Base-by-base conservation (phyloP, 2,329 filamentous ascomycete genomes). In the Talaromyces marneffei region DNA sequence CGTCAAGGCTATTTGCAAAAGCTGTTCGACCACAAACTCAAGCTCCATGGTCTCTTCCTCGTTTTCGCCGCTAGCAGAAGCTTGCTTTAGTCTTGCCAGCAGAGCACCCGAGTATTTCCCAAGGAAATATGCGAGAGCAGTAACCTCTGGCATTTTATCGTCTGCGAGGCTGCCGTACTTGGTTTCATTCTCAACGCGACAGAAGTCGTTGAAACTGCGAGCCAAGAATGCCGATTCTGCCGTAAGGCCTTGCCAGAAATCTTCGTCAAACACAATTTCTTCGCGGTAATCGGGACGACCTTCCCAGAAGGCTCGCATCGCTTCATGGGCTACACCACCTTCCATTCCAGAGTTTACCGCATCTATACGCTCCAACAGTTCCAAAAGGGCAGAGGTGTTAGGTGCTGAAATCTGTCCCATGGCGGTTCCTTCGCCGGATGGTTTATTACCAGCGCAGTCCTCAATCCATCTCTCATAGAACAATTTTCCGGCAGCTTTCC, bases 401-500 rank as follows among this genome's bases (percentile, higher is more conserved):
- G 90, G 89, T 1, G 83, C 82, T 1, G 84, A 82, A 5, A 84
- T 75, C 52, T 80, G 79, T 23, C 67, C 70, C 37, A 64, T 64
- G 16, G 69, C 68, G 16, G 77, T 77, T 4, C 82, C 81, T 53
- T 82, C 82, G 31, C 83, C 83, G 9, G 83, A 78, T 40, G 85
- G 84, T 18, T 87, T 83, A 1, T 84, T 81, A 2, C 88, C 88
- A 5, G 90, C 92, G 68, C 92, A 97, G 70, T 97, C 91, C 71
- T 97, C 93, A 64, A 99, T 93, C 94, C 94, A 99, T n/a, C 91
- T 86, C 71, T 97, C 92, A 64, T 89, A 87, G 78, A 99, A 99
- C 6, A 97, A 81, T 50, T 90, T 88, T 7, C 90, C 91, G 3
- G 94, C 90, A 8, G 93, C 93, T 73, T 96, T 96, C 57, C 92